Evolutionary conservation across 2,329 filamentous ascomycete genomes (phyloP), one percentile per base, ranked within the genome.

Genomic region (Claviceps citrina): DNA sequence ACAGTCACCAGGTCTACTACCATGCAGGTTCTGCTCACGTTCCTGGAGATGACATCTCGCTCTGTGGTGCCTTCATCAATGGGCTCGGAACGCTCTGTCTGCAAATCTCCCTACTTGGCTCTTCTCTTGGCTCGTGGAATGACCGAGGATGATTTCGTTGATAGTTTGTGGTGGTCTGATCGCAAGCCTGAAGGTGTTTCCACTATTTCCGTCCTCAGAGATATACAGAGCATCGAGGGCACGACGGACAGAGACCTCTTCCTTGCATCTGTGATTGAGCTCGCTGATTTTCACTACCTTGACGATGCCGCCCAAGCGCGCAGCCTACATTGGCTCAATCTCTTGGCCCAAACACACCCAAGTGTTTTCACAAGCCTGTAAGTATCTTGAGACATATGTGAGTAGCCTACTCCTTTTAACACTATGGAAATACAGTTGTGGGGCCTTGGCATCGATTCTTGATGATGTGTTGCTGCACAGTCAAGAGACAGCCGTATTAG

Each of bases 201-300:
- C 19, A 46, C 46, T 24, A 46, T 49, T 9, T 37, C 53, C 9
- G 48, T 42, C 7, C 47, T 46, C n/a, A 51, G 49, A 7, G 49
- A 55, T 9, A 42, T 51, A 3, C 51, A 51, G 4, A 49, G 55
- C 26, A 53, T 70, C 16, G 56, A 62, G 5, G 58, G 60, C 15
- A 64, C 78, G 49, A 68, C 67, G 39, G 76, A 81, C 45, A 70
- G 73, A 46, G 73, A 80, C 43, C 53, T 81, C 10, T 56, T 82
- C 13, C 63, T 81, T 5, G 75, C 73, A 44, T 72, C 73, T 3
- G 73, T 73, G 1, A 75, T 81, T 41, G 69, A 73, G 50, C 62
- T 81, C 31, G 70, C 81, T 8, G 78, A 82, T 51, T 81, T 82
- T 49, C 69, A 72, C 41, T 71, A 71, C 42, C 59, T 80, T 7